phyloP scores from a whole-genome alignment of 1,284 basidiomycete species.

The Sanguinoderma infundibulare region DNA sequence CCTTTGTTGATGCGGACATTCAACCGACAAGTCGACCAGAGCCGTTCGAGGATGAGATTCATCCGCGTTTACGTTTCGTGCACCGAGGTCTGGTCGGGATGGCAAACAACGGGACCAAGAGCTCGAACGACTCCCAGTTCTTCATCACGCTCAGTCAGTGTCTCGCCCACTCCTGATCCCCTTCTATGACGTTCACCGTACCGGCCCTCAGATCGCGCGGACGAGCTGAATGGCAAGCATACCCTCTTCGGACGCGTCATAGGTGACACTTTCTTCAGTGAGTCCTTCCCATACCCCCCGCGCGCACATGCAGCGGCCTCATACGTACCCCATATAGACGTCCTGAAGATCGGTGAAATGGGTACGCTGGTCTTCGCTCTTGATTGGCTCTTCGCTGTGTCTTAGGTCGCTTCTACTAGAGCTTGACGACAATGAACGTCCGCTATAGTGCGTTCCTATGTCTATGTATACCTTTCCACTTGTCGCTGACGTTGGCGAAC shows the following conservation, averaged over 20 bases:
- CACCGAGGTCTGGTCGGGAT: constrained; percentile 92
- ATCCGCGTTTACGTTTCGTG: constrained; percentile 83
- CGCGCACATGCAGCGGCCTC: neutral
- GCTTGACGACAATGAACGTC: constrained; percentile 80
- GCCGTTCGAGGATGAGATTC: constrained; percentile 93
- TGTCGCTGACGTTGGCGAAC: neutral
- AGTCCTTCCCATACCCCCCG: constrained; percentile 37
- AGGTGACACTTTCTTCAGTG: constrained; percentile 88
- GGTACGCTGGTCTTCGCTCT: constrained; percentile 47
- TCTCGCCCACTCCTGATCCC: neutral
- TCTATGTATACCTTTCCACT: neutral
- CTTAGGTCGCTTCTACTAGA: constrained; percentile 53
- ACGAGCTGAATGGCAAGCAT: constrained; percentile 89
- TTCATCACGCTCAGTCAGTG: constrained; percentile 84
- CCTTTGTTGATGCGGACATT: neutral
- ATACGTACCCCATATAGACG: constrained; percentile 55
- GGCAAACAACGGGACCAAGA: constrained; percentile 88
- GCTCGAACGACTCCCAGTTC: constrained; percentile 90
- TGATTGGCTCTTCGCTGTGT: neutral
- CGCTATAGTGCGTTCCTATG: constrained; percentile 74
- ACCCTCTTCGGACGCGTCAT: constrained; percentile 84
- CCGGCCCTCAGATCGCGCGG: constrained; percentile 71
- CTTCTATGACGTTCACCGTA: neutral
- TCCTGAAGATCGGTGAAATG: constrained; percentile 87
- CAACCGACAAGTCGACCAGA: constrained; percentile 46